These are phyloP conservation scores for Talaromyces stipitatus DNA, from an alignment of 495 filamentous ascomycete genomes.

Conservation along the genomic window DNA sequence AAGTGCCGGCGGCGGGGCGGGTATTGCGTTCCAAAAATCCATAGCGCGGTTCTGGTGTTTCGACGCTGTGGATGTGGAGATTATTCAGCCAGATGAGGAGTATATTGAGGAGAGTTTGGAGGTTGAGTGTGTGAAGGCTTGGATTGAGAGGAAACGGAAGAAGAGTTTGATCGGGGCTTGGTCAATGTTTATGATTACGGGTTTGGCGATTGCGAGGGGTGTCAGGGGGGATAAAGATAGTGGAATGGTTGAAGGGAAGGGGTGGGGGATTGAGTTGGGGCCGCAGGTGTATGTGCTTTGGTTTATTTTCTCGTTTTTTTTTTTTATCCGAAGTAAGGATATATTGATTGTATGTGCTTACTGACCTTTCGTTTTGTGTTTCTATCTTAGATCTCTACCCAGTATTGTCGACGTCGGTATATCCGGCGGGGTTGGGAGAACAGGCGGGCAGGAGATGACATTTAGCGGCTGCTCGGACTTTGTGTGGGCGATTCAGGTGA, in stretches of 20 bases:
- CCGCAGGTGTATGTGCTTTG: background rate
- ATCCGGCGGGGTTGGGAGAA: background rate
- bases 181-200: slow-evolving; percentile 3
- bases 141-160: background rate
- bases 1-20: background rate
- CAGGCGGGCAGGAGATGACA: background rate
- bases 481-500: background rate
- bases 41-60: background rate
- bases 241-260: background rate
- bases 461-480: background rate
- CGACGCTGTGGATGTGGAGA: background rate
- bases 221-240: background rate
- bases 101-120: background rate
- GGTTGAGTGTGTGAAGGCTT: background rate
- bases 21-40: background rate
- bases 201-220: background rate
- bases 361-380: no score
- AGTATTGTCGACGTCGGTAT: background rate
- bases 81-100: background rate
- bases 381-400: background rate
- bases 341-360: background rate
- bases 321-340: background rate
- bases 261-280: background rate
- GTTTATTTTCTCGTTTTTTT: no score
- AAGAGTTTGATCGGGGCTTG: background rate